Conservation (phyloP, 179 eudicot species). For the Heliamphora pulchella region DNA sequence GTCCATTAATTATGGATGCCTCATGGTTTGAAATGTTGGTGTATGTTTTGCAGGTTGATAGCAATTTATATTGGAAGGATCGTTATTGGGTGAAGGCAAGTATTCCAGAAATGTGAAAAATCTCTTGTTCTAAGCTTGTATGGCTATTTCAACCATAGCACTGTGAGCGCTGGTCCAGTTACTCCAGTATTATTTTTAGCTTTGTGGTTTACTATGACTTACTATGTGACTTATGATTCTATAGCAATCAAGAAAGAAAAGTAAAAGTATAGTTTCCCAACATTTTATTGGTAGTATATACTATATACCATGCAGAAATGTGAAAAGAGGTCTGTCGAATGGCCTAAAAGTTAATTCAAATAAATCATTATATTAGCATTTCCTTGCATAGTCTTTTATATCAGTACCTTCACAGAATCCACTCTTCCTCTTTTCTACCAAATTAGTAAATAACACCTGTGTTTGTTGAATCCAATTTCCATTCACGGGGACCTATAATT, state of each 20-base stretch:
- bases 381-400: background rate
- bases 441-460: too few species aligned
- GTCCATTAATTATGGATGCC: slow-evolving; percentile 7
- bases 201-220: too few species aligned
- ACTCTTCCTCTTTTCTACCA: too few species aligned
- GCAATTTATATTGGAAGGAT: slow-evolving; percentile 63
- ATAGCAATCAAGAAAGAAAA: background rate
- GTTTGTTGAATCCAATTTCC: too few species aligned
- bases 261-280: background rate
- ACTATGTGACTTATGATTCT: background rate
- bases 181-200: too few species aligned
- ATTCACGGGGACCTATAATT: too few species aligned
- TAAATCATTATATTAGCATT: background rate
- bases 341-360: background rate
- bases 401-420: too few species aligned
- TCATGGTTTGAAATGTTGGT: slow-evolving; percentile 10
- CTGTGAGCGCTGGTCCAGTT: background rate
- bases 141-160: background rate
- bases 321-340: background rate
- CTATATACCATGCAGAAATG: background rate
- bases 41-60: slow-evolving; percentile 59
- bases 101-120: slow-evolving; percentile 7
- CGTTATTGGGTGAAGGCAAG: slow-evolving; percentile 98
- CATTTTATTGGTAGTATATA: background rate
- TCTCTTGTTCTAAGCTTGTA: background rate